Percentiles rank a stretch among this genome's conserved stretches.
phyloP scores from a whole-genome alignment of 495 filamentous ascomycete genomes.

The Penicillium tannophilum region DNA sequence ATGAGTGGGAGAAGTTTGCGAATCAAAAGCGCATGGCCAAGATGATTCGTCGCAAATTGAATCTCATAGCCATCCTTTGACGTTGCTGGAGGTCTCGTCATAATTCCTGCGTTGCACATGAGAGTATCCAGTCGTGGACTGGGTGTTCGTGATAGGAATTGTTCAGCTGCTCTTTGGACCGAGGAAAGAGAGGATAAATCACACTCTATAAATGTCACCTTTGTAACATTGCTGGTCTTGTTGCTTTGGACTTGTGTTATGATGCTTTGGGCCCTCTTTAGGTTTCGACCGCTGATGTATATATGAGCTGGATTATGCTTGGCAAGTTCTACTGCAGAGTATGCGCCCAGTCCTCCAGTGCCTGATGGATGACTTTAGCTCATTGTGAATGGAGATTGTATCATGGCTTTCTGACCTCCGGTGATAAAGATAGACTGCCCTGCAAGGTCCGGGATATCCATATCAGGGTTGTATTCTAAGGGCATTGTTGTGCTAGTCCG shows the following conservation, averaged over 20 bases:
- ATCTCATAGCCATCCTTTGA: slow-evolving; percentile 7
- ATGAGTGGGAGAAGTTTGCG: slow-evolving; percentile 5
- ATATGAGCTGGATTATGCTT: slow-evolving; percentile 7
- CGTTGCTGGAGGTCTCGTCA: neutral
- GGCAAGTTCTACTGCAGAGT: neutral
- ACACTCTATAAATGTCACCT: slow-evolving; percentile 9
- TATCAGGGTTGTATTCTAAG: neutral
- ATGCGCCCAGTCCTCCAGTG: slow-evolving; percentile 1
- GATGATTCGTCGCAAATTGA: slow-evolving; percentile 9
- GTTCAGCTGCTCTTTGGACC: neutral
- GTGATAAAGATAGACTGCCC: slow-evolving; percentile 5
- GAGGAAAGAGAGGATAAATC: slow-evolving; percentile 4
- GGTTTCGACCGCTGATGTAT: slow-evolving; percentile 5
- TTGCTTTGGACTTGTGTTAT: neutral
- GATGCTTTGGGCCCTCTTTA: neutral
- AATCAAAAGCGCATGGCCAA: slow-evolving; percentile 8
- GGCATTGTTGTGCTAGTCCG: neutral
- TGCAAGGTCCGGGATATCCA: slow-evolving; percentile 2
- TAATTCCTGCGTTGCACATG: slow-evolving; percentile 8
- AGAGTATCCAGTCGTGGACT: neutral
- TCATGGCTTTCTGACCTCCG: neutral
- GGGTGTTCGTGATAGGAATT: neutral
- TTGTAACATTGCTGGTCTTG: neutral
- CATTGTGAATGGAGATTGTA: neutral
- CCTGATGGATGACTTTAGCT: neutral